phyloP scores from a whole-genome alignment of 352 stramenopile species.

The Pythium sp. region DNA sequence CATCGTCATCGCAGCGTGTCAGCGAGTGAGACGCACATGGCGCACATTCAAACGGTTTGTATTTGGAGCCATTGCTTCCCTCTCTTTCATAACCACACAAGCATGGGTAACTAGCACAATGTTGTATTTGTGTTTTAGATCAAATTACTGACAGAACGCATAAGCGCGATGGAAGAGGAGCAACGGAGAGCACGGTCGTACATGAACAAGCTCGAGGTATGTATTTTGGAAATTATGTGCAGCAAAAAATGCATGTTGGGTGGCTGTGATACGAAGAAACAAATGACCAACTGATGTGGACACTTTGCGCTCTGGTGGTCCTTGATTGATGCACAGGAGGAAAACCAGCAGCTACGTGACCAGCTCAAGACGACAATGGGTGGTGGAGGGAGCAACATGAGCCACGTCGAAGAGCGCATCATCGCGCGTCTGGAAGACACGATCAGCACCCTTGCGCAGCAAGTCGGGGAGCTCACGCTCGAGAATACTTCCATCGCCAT shows the following conservation, averaged over 20 bases:
- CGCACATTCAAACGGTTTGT: constrained; percentile 43
- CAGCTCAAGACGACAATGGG: constrained; percentile 22
- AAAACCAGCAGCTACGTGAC: constrained; percentile 35
- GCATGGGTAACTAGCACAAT: too few species aligned
- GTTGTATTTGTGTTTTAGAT: constrained; percentile 28
- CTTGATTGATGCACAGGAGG: constrained; percentile 17
- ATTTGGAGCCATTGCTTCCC: too few species aligned
- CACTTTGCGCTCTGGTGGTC: constrained; percentile 3
- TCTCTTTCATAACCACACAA: too few species aligned
- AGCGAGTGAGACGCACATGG: constrained; percentile 13
- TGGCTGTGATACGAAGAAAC: background rate
- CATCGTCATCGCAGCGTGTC: constrained; percentile 6
- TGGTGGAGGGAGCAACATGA: constrained; percentile 13
- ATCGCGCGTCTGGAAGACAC: constrained; percentile 46
- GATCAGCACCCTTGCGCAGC: constrained; percentile 40
- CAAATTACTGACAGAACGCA: constrained; percentile 47
- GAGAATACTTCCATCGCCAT: constrained; percentile 16
- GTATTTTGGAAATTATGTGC: background rate
- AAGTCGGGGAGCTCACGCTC: constrained; percentile 40
- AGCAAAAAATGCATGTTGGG: background rate
- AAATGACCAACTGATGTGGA: background rate
- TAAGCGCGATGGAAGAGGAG: constrained; percentile 48
- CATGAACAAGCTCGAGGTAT: constrained; percentile 45
- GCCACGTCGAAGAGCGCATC: constrained; percentile 38
- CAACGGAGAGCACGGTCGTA: constrained; percentile 33